Evolutionary conservation across 2,329 filamentous ascomycete genomes (phyloP).

Genomic region (Pestalotiopsis sp.): DNA sequence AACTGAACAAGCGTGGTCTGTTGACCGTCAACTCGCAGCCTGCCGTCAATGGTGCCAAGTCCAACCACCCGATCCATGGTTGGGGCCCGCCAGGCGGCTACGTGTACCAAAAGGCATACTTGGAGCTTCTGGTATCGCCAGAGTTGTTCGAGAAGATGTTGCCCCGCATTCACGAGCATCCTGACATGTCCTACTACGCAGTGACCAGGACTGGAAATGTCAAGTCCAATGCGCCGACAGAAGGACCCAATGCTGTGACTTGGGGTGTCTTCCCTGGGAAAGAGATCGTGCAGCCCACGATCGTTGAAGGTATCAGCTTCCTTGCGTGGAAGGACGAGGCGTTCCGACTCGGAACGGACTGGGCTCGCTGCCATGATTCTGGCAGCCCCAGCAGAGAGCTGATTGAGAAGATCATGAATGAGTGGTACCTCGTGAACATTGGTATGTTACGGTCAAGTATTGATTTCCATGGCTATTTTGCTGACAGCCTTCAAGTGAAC

Average conservation of each 20-base stretch:
- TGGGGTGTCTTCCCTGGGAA: conserved; percentile 99
- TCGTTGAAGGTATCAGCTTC: conserved; percentile 97
- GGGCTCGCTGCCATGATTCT: conserved; percentile 87
- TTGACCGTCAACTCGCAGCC: conserved; percentile 98
- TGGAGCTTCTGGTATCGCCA: conserved; percentile 87
- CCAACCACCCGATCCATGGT: conserved; percentile 82
- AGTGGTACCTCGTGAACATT: conserved; percentile 95
- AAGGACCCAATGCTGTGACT: conserved; percentile 95
- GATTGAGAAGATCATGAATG: conserved; percentile 82
- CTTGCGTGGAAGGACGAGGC: conserved; percentile 99
- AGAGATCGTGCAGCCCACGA: conserved; percentile 99
- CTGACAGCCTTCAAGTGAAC: conserved; percentile 65
- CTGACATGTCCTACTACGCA: conserved; percentile 90
- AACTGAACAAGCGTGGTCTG: conserved; percentile 83
- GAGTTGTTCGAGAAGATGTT: conserved; percentile 78
- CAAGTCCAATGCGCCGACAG: conserved; percentile 80
- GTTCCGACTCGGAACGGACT: conserved; percentile 88
- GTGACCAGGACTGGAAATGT: conserved; percentile 83
- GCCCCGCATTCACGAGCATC: conserved; percentile 73
- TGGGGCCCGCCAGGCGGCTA: conserved; percentile 96
- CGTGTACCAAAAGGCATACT: conserved; percentile 97
- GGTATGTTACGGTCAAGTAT: conserved; percentile 56
- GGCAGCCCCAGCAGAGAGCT: conserved; percentile 76
- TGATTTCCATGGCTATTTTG: not conserved
- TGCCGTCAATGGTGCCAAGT: conserved; percentile 88